phyloP scores from a whole-genome alignment of 148 eudicot genomes.

The Linanthus parryae region DNA sequence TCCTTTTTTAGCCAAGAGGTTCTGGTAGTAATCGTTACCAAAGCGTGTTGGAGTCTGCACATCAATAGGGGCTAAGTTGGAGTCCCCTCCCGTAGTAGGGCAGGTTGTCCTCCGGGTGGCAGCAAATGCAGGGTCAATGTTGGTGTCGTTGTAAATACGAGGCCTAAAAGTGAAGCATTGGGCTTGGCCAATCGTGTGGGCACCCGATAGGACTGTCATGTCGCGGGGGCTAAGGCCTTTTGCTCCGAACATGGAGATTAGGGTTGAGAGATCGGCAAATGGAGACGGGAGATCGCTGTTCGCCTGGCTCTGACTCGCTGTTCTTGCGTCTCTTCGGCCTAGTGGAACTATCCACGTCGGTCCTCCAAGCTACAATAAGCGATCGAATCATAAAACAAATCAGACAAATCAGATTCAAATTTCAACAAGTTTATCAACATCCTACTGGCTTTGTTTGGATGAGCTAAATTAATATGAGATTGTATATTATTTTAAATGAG shows the following conservation, averaged over 20 bases:
- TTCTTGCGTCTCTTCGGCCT: conserved; percentile 31
- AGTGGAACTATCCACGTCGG: conserved; percentile 23
- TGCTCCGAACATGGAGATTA: conserved; percentile 18
- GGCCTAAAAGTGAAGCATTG: conserved; percentile 14
- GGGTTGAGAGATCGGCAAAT: conserved; percentile 9
- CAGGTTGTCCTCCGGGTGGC: conserved; percentile 14
- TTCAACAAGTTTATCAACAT: no score
- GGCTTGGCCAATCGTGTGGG: conserved; percentile 20
- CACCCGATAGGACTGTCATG: conserved; percentile 30
- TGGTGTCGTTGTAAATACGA: conserved; percentile 27
- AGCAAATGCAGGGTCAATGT: conserved; percentile 22
- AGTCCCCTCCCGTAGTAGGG: conserved; percentile 24
- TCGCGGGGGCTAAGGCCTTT: conserved; percentile 20
- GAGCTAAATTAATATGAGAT: no score
- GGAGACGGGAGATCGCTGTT: conserved; percentile 23
- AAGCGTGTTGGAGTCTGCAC: conserved; percentile 24
- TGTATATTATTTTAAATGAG: no score
- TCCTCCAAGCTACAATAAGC: conserved; percentile 17
- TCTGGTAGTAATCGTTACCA: conserved; percentile 30
- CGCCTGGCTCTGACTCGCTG: conserved; percentile 21
- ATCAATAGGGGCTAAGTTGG: conserved; percentile 31
- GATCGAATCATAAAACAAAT: not conserved
- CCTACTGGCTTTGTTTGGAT: no score
- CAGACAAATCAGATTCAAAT: no score
- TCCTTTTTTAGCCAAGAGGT: conserved; percentile 29